Evolutionary conservation across 306 rosid genomes (phyloP).

Genomic region (Acacia crassicarpa): DNA sequence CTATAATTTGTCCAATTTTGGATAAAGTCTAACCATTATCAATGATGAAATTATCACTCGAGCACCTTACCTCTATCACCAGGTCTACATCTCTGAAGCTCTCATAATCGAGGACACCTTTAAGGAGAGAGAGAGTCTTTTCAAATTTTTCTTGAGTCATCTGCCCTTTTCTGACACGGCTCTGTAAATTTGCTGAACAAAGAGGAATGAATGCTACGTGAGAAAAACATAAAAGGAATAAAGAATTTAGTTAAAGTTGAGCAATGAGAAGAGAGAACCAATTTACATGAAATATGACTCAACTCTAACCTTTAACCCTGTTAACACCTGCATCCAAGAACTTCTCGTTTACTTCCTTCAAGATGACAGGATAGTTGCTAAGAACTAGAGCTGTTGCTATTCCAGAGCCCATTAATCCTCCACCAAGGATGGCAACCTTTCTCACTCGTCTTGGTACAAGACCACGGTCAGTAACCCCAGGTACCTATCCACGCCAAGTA

Average conservation of each 20-base stretch:
- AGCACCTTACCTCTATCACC: slow-evolving; percentile 82
- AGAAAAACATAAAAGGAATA: slow-evolving; percentile 12
- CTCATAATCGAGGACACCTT: slow-evolving; percentile 75
- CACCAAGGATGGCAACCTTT: slow-evolving; percentile 91
- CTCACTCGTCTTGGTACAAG: slow-evolving; percentile 72
- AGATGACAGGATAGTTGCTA: slow-evolving; percentile 72
- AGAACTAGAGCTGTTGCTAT: slow-evolving; percentile 85
- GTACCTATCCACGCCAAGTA: slow-evolving; percentile 60
- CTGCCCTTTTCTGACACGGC: slow-evolving; percentile 80
- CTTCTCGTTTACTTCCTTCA: slow-evolving; percentile 88
- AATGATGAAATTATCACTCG: background rate
- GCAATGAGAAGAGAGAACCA: slow-evolving; percentile 10
- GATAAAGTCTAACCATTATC: slow-evolving; percentile 19
- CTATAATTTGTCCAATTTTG: slow-evolving; percentile 18
- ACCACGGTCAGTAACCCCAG: slow-evolving; percentile 87
- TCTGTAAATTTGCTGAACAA: slow-evolving; percentile 85
- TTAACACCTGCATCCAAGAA: slow-evolving; percentile 84
- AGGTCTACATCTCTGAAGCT: slow-evolving; percentile 87
- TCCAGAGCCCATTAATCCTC: slow-evolving; percentile 99
- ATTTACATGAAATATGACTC: slow-evolving; percentile 8
- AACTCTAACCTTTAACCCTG: slow-evolving; percentile 79
- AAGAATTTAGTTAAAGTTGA: slow-evolving; percentile 17
- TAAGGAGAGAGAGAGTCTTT: slow-evolving; percentile 65
- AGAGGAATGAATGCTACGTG: slow-evolving; percentile 9
- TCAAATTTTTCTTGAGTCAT: slow-evolving; percentile 78